phyloP scores from a whole-genome alignment of 352 stramenopile species.

The Elongisporangium prolatum region DNA sequence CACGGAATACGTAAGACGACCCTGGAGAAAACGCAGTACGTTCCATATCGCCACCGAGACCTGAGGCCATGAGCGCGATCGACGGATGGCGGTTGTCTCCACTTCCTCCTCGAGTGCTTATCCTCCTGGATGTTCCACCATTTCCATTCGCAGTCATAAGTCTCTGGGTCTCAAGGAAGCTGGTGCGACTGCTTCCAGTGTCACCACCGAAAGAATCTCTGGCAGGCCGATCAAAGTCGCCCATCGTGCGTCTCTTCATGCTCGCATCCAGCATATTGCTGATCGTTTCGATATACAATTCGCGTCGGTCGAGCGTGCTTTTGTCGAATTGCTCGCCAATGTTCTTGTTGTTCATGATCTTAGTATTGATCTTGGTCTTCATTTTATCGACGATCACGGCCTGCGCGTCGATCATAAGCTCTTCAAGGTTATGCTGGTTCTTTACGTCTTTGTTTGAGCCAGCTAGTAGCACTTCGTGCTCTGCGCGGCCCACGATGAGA shows the following conservation, averaged over 20 bases:
- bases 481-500: conserved; percentile 63
- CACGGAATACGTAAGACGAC: conserved; percentile 39
- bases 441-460: conserved; percentile 63
- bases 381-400: conserved; percentile 64
- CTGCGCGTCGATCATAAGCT: conserved; percentile 70
- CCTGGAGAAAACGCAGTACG: conserved; percentile 35
- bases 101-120: conserved; percentile 9
- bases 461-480: conserved; percentile 69
- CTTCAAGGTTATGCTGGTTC: conserved; percentile 37
- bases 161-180: conserved; percentile 49
- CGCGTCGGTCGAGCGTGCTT: conserved; percentile 62
- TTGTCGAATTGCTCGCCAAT: conserved; percentile 87
- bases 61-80: conserved; percentile 22
- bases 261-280: conserved; percentile 73
- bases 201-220: conserved; percentile 10
- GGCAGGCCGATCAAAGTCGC: conserved; percentile 9
- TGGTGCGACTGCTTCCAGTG: conserved; percentile 1
- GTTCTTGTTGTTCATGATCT: conserved; percentile 90
- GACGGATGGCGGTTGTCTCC: conserved; percentile 14
- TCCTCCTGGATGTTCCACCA: conserved; percentile 10
- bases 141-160: conserved; percentile 14
- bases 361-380: conserved; percentile 67
- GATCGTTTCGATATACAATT: conserved; percentile 78
- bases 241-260: conserved; percentile 65
- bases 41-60: conserved; percentile 23